Percentiles rank a stretch among this genome's conserved stretches.
These are phyloP conservation scores for Trichoderma asperelloides DNA, from an alignment of 495 filamentous ascomycete species.

Conservation along the genomic window DNA sequence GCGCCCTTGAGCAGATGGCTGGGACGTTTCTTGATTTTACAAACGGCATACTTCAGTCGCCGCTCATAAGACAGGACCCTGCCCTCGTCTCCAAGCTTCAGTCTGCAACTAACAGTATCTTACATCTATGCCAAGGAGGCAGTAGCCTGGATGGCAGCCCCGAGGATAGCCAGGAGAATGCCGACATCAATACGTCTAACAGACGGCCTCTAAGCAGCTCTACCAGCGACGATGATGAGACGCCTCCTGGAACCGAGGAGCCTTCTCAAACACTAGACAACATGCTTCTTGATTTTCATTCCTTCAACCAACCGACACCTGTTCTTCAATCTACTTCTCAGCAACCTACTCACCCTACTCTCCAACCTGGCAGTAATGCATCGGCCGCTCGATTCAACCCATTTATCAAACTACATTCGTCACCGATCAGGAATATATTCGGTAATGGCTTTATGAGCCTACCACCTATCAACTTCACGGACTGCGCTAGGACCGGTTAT, in stretches of 20 bases:
- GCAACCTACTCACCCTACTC: not conserved
- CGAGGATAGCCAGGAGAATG: not conserved
- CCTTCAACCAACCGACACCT: not conserved
- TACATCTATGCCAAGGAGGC: not conserved
- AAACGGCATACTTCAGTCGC: not conserved
- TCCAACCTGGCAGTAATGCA: not conserved
- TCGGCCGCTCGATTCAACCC: not conserved
- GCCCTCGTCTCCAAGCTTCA: not conserved
- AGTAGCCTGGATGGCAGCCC: not conserved
- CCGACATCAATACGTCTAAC: not conserved
- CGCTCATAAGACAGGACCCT: not conserved
- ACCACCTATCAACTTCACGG: not conserved
- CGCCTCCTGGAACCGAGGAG: not conserved
- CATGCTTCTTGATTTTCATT: not conserved
- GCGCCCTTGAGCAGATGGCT: not conserved
- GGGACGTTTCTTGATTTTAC: not conserved
- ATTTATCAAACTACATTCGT: not conserved
- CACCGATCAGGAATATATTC: not conserved
- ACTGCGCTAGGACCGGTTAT: no score
- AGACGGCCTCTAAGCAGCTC: not conserved
- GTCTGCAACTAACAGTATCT: not conserved
- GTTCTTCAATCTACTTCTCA: not conserved
- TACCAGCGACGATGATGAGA: not conserved
- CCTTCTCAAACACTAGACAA: not conserved
- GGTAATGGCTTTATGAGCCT: not conserved